Base-by-base conservation (phyloP, 129 eudicot genomes). In the Smallanthus sonchifolius region DNA sequence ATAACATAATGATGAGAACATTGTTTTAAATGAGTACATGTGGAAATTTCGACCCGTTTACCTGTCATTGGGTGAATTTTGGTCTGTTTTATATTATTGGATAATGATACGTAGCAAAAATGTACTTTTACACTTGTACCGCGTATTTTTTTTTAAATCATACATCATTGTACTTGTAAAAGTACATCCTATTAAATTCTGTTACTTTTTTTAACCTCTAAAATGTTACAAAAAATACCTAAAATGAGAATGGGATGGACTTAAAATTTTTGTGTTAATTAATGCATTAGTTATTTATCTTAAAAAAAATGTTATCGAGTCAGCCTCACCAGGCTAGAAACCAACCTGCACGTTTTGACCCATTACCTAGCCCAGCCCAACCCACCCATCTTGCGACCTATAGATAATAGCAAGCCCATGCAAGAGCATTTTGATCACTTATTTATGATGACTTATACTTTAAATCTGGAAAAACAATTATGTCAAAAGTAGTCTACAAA, bases 391-490 rank as follows among this genome's bases (percentile, higher is more conserved):
- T 40, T 42, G 55, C 16, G 4, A 42, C 68, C 61, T 32, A 44
- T 30, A 3, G 10, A 65, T 19, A 6, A 9, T 36, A 34, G 37
- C 4, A 44, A 44, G 30, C 51, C 20, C 24, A 52, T n/a, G 14
- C 55, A 59, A 17, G 15, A 20, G 10, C 35, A 15, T 10, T 61
- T 70, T 68, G 15, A 67, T 54, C 57, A 51, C 40, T 54, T 30
- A 54, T 15, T 4, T 14, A 13, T 60, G 59, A 49, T 61, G 38
- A 69, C 80, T 74, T 69, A 48, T 45, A 14, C 61, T 52, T 72
- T 64, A 72, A 36, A 40, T 28, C 69, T 75, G 65, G 80, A 69
- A 80, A 67, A 68, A 49, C 72, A 38, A 62, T 17, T 57, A 43
- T 67, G 69, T 55, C 80, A 57, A 57, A 80, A 59, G 73, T 40